Conservation (phyloP, 345 rosid species). For the Ceriops decandra region DNA sequence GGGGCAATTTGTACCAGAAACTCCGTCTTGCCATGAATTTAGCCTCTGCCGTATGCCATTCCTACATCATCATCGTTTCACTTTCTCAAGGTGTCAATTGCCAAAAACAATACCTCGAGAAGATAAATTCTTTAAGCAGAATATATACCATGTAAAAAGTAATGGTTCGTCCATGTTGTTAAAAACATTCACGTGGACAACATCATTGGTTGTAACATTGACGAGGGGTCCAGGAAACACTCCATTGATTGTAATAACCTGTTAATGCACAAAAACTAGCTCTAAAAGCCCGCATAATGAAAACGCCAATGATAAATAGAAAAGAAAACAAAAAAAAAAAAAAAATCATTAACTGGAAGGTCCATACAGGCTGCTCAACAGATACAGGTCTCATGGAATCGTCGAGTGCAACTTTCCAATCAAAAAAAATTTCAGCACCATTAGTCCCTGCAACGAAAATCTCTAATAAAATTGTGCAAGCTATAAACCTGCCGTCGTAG, state of each 20-base stretch:
- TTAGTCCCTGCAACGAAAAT: background rate
- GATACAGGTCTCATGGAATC: background rate
- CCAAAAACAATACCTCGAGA: background rate
- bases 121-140: background rate
- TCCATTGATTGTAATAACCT: constrained; percentile 29
- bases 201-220: constrained; percentile 21
- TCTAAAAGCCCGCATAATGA: background rate
- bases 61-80: constrained; percentile 28
- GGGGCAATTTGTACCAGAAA: constrained; percentile 80
- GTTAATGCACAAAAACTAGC: background rate
- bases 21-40: constrained; percentile 95
- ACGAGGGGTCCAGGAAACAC: constrained; percentile 29
- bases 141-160: constrained; percentile 23
- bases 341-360: background rate
- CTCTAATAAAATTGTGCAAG: background rate
- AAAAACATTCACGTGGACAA: constrained; percentile 20
- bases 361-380: background rate
- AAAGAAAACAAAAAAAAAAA: background rate
- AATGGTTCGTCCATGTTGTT: constrained; percentile 28
- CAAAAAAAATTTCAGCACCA: background rate
- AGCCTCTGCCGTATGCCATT: constrained; percentile 77
- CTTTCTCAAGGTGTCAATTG: background rate
- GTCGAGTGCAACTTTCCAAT: background rate
- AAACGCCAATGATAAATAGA: background rate
- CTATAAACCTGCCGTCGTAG: background rate